A percentile compares a stretch with the other conserved stretches of the same genome.
These are phyloP conservation scores for Calocybe indica DNA, from an alignment of 768 basidiomycete species.

Conservation along the genomic window DNA sequence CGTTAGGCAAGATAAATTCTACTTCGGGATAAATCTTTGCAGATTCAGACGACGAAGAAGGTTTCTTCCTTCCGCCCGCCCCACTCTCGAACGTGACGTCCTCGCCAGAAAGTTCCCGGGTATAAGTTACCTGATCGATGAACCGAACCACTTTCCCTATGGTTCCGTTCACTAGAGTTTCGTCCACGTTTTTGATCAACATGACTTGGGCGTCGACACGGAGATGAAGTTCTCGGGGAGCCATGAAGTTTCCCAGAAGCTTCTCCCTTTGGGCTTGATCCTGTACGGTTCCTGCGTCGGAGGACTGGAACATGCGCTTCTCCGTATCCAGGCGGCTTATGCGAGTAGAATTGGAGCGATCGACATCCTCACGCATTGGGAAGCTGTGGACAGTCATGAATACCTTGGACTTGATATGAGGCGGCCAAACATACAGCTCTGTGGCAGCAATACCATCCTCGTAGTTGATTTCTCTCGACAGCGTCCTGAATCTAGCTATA, in stretches of 20 bases:
- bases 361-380: constrained; percentile 89
- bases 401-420: background rate
- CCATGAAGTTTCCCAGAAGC: constrained; percentile 89
- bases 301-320: constrained; percentile 44
- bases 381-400: constrained; percentile 48
- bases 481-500: constrained; percentile 59
- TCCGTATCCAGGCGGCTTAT: constrained; percentile 56
- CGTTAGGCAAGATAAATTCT: constrained; percentile 65
- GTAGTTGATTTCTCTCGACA: constrained; percentile 70
- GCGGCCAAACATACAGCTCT: constrained; percentile 59
- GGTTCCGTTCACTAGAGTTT: constrained; percentile 88
- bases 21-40: constrained; percentile 57
- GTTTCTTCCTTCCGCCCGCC: constrained; percentile 19
- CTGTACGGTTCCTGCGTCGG: constrained; percentile 56
- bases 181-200: constrained; percentile 93
- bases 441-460: constrained; percentile 83
- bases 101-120: constrained; percentile 31
- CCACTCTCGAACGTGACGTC: constrained; percentile 13
- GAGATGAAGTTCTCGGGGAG: constrained; percentile 60
- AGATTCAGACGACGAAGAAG: constrained; percentile 8
- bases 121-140: constrained; percentile 42
- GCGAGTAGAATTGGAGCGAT: constrained; percentile 69
- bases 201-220: constrained; percentile 86
- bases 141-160: constrained; percentile 85
- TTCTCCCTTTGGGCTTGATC: constrained; percentile 61